Base-by-base conservation (phyloP, 768 basidiomycete species). In the Tubosaeta sp. region DNA sequence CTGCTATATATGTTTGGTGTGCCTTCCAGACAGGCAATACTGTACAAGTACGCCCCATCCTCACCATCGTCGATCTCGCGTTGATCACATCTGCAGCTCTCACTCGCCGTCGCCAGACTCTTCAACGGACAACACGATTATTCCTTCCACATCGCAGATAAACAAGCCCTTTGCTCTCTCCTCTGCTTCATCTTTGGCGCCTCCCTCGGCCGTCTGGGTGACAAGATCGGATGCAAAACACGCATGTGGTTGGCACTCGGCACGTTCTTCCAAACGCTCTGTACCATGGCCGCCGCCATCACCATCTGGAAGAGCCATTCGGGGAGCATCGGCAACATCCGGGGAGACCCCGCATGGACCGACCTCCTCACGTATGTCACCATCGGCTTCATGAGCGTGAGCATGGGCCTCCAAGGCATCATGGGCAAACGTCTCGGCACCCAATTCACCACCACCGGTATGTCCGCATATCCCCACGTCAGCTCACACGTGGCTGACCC, bases 21-120 rank as follows among this genome's bases (percentile, higher is more conserved):
- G 88, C 85, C 13, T 91, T 91, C 68, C 89, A 91, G 68, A 91
- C 88, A 0, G 88, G 86, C 47, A 88, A 88, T 64, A 81, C 82
- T 57, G 76, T 81, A 10, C 84, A 86, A 73, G 84, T 85, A 59
- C 25, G 60, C 44, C 35, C 11, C 10, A 3, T 10, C 12, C 5
- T 12, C 4, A 5, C 35, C n/a, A 14, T 16, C 10, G 12, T 5
- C 5, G 13, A 10, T 34, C 5, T 34, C 10, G 5, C 13, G 13
- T 34, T 34, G 33, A 34, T 34, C 5, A 3, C 38, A 6, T 19
- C 16, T 4, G 10, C 27, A 43, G 42, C 42, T 43, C 5, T 43
- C 43, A 1, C 72, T 95, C 25, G 91, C 92, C 3, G 64, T 95
- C 46, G 90, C 88, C 0, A 82, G 92, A 9, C 81, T 91, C n/a